Conservation (phyloP, 2,329 filamentous ascomycete species). For the Trichoderma atrobrunneum region DNA sequence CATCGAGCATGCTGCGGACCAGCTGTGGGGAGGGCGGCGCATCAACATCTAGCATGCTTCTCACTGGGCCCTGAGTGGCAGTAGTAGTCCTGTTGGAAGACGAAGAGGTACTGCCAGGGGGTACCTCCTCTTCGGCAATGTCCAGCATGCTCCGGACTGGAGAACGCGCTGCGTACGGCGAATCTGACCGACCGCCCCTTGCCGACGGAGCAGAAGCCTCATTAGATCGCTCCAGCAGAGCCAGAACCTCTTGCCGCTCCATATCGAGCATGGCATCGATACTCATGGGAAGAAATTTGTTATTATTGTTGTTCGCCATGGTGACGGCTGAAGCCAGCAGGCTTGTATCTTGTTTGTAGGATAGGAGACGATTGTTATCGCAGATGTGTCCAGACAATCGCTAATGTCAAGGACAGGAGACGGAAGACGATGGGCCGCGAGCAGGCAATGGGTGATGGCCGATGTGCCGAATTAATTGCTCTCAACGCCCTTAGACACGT, state of each 20-base stretch:
- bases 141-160: slow-evolving; percentile 69
- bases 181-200: slow-evolving; percentile 43
- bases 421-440: not conserved
- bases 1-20: slow-evolving; percentile 53
- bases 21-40: slow-evolving; percentile 38
- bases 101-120: slow-evolving; percentile 18
- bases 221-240: slow-evolving; percentile 58
- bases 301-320: slow-evolving; percentile 34
- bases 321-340: slow-evolving; percentile 18
- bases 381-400: not conserved
- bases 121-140: slow-evolving; percentile 46
- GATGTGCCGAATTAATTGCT: not conserved
- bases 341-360: not conserved
- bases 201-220: slow-evolving; percentile 33
- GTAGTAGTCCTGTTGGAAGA: slow-evolving; percentile 23
- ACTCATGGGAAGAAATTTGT: slow-evolving; percentile 56
- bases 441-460: not conserved
- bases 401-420: not conserved
- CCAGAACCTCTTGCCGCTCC: slow-evolving; percentile 71
- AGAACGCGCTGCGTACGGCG: slow-evolving; percentile 60
- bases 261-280: slow-evolving; percentile 75
- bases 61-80: slow-evolving; percentile 53
- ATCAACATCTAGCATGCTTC: slow-evolving; percentile 64
- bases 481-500: slow-evolving; percentile 4
- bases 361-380: not conserved